Evolutionary conservation across 805 yeast genomes (phyloP).

Genomic region (Saccharomycopsis fermentans): DNA sequence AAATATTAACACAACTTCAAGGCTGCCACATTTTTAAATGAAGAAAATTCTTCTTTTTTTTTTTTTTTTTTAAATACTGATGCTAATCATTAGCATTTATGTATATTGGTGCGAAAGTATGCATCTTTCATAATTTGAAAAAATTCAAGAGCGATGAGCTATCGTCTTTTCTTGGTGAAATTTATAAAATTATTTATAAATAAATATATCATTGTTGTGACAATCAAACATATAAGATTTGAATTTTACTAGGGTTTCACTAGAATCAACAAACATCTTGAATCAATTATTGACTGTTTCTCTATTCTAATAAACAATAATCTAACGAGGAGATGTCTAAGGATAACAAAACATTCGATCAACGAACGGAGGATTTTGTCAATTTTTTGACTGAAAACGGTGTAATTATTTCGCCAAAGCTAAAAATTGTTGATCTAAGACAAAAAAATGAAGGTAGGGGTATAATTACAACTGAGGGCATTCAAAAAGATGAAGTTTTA

Average conservation of each 20-base stretch:
- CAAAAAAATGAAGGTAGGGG: slow-evolving; percentile 64
- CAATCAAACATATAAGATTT: no score
- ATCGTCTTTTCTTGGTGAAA: neutral
- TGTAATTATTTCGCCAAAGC: slow-evolving; percentile 42
- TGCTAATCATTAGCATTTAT: neutral
- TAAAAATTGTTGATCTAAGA: slow-evolving; percentile 54
- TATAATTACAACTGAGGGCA: slow-evolving; percentile 51
- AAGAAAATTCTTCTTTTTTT: no score
- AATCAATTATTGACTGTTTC: no score
- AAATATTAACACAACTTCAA: no score
- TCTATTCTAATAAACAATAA: neutral
- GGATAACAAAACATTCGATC: slow-evolving; percentile 19
- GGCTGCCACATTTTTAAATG: no score
- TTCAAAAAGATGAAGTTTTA: slow-evolving; percentile 50
- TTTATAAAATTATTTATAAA: no score
- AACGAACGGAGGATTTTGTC: slow-evolving; percentile 31
- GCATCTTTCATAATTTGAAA: neutral
- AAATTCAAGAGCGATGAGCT: neutral
- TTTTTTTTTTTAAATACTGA: neutral
- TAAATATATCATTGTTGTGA: no score
- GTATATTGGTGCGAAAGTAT: neutral
- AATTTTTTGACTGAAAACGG: slow-evolving; percentile 37
- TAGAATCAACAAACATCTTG: no score
- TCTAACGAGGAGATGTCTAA: neutral
- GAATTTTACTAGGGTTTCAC: no score